Conservation (phyloP, 75 land plant genomes). For the Selaginella tamariscina region DNA sequence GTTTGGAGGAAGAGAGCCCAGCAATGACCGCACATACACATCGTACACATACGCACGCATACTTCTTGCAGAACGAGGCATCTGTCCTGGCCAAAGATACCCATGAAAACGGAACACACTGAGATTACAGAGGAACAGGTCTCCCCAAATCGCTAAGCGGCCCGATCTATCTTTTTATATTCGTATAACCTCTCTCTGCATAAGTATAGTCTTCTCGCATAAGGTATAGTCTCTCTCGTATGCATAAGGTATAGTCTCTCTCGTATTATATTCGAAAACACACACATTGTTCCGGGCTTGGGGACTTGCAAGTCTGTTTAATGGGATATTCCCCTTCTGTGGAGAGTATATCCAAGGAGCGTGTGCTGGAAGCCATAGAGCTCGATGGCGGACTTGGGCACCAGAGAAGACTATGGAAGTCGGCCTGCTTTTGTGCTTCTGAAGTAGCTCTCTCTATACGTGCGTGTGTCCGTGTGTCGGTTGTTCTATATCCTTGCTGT, state of each 20-base stretch:
- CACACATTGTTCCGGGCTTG: conserved; percentile 42
- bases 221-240: too few relatives aligned
- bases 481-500: too few relatives aligned
- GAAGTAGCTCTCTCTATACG: too few relatives aligned
- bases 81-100: not conserved
- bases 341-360: conserved; percentile 53
- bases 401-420: conserved; percentile 84
- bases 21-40: too few relatives aligned
- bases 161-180: too few relatives aligned
- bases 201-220: too few relatives aligned
- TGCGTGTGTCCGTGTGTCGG: too few relatives aligned
- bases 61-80: not conserved
- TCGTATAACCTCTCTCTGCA: too few relatives aligned
- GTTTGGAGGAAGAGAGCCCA: too few relatives aligned
- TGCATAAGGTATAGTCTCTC: not conserved
- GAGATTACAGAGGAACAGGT: not conserved
- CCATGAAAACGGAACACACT: not conserved
- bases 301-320: conserved; percentile 91
- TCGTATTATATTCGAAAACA: too few relatives aligned
- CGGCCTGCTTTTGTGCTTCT: conserved; percentile 92
- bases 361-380: conserved; percentile 80
- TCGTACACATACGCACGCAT: too few relatives aligned
- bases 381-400: conserved; percentile 79
- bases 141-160: not conserved
- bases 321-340: conserved; percentile 64